Conservation (phyloP, 345 rosid genomes). For the Arabidopsis arenosa region DNA sequence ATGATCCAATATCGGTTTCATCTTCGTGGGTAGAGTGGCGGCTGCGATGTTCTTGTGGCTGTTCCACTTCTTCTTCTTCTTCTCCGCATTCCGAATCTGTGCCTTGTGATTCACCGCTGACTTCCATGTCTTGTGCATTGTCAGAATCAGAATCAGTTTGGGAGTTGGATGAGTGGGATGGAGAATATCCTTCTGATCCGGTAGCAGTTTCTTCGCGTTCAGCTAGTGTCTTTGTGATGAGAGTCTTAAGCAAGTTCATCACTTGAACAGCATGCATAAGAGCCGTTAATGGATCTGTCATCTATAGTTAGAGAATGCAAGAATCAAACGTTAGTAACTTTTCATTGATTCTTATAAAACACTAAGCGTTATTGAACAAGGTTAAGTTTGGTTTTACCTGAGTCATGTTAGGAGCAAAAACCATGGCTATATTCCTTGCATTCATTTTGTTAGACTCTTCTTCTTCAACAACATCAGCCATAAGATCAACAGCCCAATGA, state of each 20-base stretch:
- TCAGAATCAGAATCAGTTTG: constrained; percentile 69
- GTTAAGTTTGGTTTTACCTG: constrained; percentile 54
- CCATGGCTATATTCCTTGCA: constrained; percentile 96
- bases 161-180: constrained; percentile 62
- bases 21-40: constrained; percentile 45
- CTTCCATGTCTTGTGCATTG: constrained; percentile 80
- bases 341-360: background rate
- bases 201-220: constrained; percentile 72
- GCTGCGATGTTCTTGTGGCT: constrained; percentile 44
- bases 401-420: constrained; percentile 95
- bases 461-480: constrained; percentile 95
- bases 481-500: constrained; percentile 86
- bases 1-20: constrained; percentile 59
- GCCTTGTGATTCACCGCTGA: constrained; percentile 70
- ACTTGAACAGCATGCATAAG: constrained; percentile 98
- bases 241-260: constrained; percentile 92
- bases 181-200: constrained; percentile 66
- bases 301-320: constrained; percentile 48
- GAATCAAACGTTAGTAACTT: constrained; percentile 11
- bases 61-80: constrained; percentile 39
- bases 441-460: constrained; percentile 94
- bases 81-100: constrained; percentile 53
- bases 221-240: constrained; percentile 63
- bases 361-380: background rate
- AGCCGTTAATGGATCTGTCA: constrained; percentile 95